Percentiles rank a stretch among this genome's conserved stretches.
These are phyloP conservation scores for Lizonia empirigonia DNA, from an alignment of 2,329 filamentous ascomycete species.

Conservation along the genomic window DNA sequence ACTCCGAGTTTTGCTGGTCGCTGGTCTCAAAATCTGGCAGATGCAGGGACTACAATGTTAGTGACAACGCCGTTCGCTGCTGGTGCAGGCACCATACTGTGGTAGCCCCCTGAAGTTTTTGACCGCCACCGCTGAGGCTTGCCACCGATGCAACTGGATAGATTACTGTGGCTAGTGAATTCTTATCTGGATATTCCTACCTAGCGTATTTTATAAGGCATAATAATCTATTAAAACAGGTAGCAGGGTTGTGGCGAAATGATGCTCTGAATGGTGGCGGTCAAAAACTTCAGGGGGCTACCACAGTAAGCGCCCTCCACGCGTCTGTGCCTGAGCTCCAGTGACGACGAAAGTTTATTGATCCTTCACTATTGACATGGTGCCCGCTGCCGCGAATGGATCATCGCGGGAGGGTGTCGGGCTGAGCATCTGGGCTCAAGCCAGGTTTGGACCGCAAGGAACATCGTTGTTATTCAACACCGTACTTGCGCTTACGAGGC, in stretches of 20 bases:
- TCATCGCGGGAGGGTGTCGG: not conserved
- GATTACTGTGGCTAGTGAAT: no score
- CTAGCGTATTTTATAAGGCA: no score
- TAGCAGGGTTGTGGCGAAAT: no score
- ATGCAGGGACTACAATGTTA: not conserved
- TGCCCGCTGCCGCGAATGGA: slow-evolving; percentile 2
- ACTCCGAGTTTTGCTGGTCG: not conserved
- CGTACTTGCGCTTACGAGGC: not conserved
- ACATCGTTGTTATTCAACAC: slow-evolving; percentile 9
- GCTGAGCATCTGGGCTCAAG: not conserved
- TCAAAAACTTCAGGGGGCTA: no score
- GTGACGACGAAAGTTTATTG: not conserved
- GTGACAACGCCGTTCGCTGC: slow-evolving; percentile 3
- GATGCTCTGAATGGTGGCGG: no score
- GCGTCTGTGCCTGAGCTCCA: slow-evolving; percentile 5
- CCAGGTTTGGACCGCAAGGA: slow-evolving; percentile 2
- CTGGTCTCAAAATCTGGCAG: not conserved
- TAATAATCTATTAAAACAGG: no score
- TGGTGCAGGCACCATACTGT: not conserved
- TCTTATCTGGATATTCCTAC: no score
- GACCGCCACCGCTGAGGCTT: no score
- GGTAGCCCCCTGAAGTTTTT: no score
- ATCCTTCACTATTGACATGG: not conserved
- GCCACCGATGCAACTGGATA: no score
- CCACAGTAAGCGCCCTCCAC: not conserved